Percentiles rank a stretch among this genome's conserved stretches.
These are phyloP conservation scores for Lasiodiplodia sp. DNA, from an alignment of 2,329 filamentous ascomycete species.

Conservation along the genomic window DNA sequence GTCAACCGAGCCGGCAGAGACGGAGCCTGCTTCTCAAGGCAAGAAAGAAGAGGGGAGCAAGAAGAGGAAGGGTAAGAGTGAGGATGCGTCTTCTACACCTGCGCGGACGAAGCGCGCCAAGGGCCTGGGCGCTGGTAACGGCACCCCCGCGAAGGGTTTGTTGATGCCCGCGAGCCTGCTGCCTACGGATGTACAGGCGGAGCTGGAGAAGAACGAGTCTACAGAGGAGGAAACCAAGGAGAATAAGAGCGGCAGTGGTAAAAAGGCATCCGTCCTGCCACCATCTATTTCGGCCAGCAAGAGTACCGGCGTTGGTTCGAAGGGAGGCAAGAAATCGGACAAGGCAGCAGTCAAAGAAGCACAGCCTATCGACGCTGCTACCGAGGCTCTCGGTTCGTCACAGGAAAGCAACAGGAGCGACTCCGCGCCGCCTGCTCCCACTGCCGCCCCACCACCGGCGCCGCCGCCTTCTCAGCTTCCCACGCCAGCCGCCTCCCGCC, in stretches of 20 bases:
- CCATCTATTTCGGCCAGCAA: not conserved
- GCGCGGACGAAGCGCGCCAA: constrained; percentile 42
- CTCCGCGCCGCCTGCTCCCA: not conserved
- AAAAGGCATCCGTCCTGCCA: constrained; percentile 2
- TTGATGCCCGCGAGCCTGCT: constrained; percentile 34
- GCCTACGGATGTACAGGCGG: constrained; percentile 32
- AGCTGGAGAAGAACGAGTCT: not conserved
- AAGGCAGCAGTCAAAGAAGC: not conserved
- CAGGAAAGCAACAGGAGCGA: constrained; percentile 4
- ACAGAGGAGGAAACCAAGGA: not conserved
- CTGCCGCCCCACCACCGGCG: not conserved
- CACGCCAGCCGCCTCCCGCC: not conserved
- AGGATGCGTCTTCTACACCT: constrained; percentile 35
- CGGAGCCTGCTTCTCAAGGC: constrained; percentile 12
- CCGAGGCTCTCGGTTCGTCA: not conserved
- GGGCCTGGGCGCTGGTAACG: constrained; percentile 46
- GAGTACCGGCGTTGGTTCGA: not conserved
- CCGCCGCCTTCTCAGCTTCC: constrained; percentile 3
- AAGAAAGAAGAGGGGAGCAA: not conserved
- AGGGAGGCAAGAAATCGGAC: not conserved
- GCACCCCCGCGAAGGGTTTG: constrained; percentile 48
- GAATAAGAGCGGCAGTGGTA: not conserved
- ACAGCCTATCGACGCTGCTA: not conserved
- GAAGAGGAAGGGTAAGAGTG: constrained; percentile 40
- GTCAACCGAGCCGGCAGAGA: constrained; percentile 30